Evolutionary conservation across 148 eudicot species (phyloP).

Genomic region (Silene latifolia): DNA sequence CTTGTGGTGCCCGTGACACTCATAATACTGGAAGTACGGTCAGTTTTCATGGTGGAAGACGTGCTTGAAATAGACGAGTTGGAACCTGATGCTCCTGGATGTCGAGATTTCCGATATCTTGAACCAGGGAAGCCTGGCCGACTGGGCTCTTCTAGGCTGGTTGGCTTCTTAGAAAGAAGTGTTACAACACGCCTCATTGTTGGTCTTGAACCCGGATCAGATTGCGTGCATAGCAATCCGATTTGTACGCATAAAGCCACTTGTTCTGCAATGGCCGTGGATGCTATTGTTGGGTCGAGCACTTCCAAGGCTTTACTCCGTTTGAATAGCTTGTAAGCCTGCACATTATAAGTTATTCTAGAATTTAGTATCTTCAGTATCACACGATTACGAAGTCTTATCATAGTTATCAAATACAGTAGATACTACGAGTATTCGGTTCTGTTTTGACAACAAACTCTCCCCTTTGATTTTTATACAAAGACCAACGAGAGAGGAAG

Average conservation of each 20-base stretch:
- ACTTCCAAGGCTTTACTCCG: conserved; percentile 54
- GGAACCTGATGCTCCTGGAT: conserved; percentile 35
- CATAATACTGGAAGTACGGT: conserved; percentile 30
- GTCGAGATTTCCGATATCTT: conserved; percentile 41
- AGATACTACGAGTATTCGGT: too few species aligned
- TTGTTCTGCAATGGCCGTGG: conserved; percentile 60
- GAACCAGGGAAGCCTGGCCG: conserved; percentile 67
- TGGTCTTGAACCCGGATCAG: conserved; percentile 65
- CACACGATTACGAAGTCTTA: too few species aligned
- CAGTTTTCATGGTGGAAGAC: conserved; percentile 30
- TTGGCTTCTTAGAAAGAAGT: conserved; percentile 56
- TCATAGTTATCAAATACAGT: too few species aligned
- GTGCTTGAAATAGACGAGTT: conserved; percentile 33
- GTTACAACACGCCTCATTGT: conserved; percentile 62
- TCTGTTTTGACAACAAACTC: too few species aligned
- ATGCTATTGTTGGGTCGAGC: conserved; percentile 51
- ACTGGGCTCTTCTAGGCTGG: conserved; percentile 60
- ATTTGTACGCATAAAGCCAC: conserved; percentile 54
- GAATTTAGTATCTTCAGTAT: too few species aligned
- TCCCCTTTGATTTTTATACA: too few species aligned
- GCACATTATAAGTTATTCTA: conserved; percentile 21
- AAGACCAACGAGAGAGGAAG: too few species aligned
- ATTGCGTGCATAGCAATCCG: conserved; percentile 70
- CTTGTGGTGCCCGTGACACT: conserved; percentile 32
- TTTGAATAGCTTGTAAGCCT: conserved; percentile 73